Base-by-base conservation (phyloP, 352 stramenopile genomes). In the Aphanomyces astaci region DNA sequence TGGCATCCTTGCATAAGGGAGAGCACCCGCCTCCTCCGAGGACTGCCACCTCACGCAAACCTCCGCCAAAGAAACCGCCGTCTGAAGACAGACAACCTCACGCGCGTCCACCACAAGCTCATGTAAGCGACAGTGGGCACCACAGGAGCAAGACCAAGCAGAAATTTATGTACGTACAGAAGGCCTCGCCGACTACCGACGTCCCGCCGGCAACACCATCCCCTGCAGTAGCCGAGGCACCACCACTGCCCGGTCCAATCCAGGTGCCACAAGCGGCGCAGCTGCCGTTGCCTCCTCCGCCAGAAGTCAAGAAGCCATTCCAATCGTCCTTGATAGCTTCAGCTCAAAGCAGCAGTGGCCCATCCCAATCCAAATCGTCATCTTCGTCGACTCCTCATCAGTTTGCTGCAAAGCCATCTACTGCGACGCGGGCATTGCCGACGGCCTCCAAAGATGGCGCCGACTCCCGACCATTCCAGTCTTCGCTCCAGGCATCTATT, bases 271-370 rank as follows among this genome's bases (percentile, higher is more conserved):
- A n/a, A n/a, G n/a, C n/a, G n/a, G n/a, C n/a, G n/a, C n/a, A n/a
- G n/a, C n/a, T n/a, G n/a, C n/a, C n/a, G n/a, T n/a, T n/a, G n/a
- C n/a, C n/a, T n/a, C n/a, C 40, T 49, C 40, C 40, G 22, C n/a
- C 48, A 24, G n/a, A 10, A 55, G n/a, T n/a, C 11, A 25, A 25
- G 27, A 55, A 55, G 70, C 72, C 62, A 68, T 69, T 48, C 65
- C 71, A 82, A 45, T 91, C 82, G 2, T 88, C 82, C 15, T 39
- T 67, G 25, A 15, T 30, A 55, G 59, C 59, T 22, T 66, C 59
- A 63, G 13, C 62, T n/a, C 17, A 43, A 33, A 32, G 10, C 59
- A 55, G 27, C n/a, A 30, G 10, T 55, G n/a, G 10, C 10, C 27
- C 10, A 25, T 24, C 48, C 48, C n/a, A 55, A 22, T 25, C 48